phyloP scores from a whole-genome alignment of 805 yeast genomes.

The Ogataea henricii region DNA sequence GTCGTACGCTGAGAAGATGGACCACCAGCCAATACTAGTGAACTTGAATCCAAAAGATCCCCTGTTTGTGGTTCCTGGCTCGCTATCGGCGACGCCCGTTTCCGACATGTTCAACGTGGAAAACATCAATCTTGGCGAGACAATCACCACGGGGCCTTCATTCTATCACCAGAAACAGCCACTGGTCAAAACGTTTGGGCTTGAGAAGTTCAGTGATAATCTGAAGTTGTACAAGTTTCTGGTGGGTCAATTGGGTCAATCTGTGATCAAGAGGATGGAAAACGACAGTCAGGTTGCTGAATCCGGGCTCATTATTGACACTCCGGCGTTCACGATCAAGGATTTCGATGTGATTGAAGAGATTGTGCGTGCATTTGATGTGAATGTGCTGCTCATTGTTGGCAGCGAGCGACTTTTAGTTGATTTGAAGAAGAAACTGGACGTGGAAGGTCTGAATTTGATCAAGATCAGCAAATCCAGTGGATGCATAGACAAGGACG shows the following conservation, averaged over 20 bases:
- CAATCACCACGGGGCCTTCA: constrained; percentile 74
- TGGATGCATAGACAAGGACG: constrained; percentile 78
- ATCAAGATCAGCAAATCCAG: constrained; percentile 70
- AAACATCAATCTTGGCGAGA: constrained; percentile 70
- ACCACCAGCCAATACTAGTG: constrained; percentile 66
- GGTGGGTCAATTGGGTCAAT: constrained; percentile 42
- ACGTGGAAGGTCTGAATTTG: constrained; percentile 40
- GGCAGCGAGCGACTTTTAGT: constrained; percentile 72
- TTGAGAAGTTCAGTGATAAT: constrained; percentile 60
- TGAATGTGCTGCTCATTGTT: constrained; percentile 64
- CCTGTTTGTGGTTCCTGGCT: constrained; percentile 68
- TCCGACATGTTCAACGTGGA: constrained; percentile 81
- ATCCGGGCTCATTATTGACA: constrained; percentile 71
- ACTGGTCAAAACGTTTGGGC: constrained; percentile 77
- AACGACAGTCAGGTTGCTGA: constrained; percentile 47
- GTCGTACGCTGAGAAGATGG: constrained; percentile 76
- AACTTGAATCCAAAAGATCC: constrained; percentile 73
- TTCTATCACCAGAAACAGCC: constrained; percentile 87
- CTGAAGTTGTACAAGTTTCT: constrained; percentile 53
- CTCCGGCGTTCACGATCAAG: constrained; percentile 62
- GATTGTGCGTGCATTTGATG: constrained; percentile 58
- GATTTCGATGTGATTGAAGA: constrained; percentile 54
- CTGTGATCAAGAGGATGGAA: constrained; percentile 45
- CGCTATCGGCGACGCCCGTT: constrained; percentile 79
- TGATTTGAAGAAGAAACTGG: constrained; percentile 58